Conservation (phyloP, 2,329 filamentous ascomycete genomes). For the Neonectria coccinea region DNA sequence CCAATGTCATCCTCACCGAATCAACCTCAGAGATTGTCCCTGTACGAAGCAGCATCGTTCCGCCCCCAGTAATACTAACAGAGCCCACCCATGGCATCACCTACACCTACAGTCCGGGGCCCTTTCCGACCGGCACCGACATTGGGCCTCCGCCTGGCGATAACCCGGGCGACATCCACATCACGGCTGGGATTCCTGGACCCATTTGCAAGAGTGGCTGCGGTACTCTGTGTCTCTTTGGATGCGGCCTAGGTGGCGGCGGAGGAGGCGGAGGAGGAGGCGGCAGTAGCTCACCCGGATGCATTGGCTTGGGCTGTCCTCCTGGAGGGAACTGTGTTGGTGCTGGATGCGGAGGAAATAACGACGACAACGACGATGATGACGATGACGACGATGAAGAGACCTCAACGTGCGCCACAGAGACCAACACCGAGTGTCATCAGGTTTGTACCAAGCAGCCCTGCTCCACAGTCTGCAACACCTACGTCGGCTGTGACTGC, state of each 20-base stretch:
- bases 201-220: slow-evolving; percentile 26
- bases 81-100: slow-evolving; percentile 25
- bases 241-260: slow-evolving; percentile 13
- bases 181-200: slow-evolving; percentile 15
- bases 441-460: slow-evolving; percentile 26
- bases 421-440: slow-evolving; percentile 30
- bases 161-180: slow-evolving; percentile 17
- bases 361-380: slow-evolving; percentile 9
- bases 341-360: slow-evolving; percentile 15
- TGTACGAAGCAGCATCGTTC: slow-evolving; percentile 24
- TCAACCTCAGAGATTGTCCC: slow-evolving; percentile 16
- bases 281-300: slow-evolving; percentile 12
- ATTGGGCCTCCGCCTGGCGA: slow-evolving; percentile 24
- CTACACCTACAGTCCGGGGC: slow-evolving; percentile 24
- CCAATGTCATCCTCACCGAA: slow-evolving; percentile 23
- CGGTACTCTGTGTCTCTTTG: slow-evolving; percentile 20
- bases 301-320: slow-evolving; percentile 24
- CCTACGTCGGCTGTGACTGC: slow-evolving; percentile 28
- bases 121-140: slow-evolving; percentile 17
- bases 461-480: slow-evolving; percentile 26
- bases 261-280: slow-evolving; percentile 17
- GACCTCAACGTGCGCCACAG: slow-evolving; percentile 20
- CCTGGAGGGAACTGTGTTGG: slow-evolving; percentile 24
- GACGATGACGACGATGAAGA: slow-evolving; percentile 21
- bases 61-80: slow-evolving; percentile 22